Base-by-base conservation (phyloP, 2,329 filamentous ascomycete species). In the Lomentospora prolificans region DNA sequence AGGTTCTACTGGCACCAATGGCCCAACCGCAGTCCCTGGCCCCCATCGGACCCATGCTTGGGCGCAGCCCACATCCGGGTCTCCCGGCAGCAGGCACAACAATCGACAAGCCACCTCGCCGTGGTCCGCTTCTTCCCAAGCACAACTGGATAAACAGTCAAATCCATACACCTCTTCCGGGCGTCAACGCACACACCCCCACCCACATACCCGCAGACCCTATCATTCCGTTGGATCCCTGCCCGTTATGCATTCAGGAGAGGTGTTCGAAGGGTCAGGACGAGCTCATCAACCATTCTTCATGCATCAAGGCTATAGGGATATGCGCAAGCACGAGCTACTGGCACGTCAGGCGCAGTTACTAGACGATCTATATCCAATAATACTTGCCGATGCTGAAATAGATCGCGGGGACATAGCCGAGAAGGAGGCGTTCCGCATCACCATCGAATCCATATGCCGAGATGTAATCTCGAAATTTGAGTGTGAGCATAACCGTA, bases 361-460 rank as follows among this genome's bases (percentile, higher is more conserved):
- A 12, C 70, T 85, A 12, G 78, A 83, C 22, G 62, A 63, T 1
- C 67, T 84, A 2, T 76, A 75, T 58, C 12, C 50, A 8, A 36
- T 17, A 14, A 76, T 84, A 50, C 70, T 89, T 17, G 69, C 77
- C 0, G 74, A 72, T 39, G 80, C 82, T 1, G 82, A 86, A 61
- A 90, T 92, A 59, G 77, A 76, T 36, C 64, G 69, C 1, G 67
- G 71, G 1, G 89, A 94, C 61, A 79, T 86, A 53, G 71, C 75
- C 2, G 78, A 84, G 60, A 95, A 94, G 64, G 86, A 94, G 62
- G 65, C 68, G 0, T 91, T 95, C 61, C 80, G 88, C 51, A 64
- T 71, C 50, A 71, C 72, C 25, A 78, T 95, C 14, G 84, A 92
- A 65, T 61, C 68, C 7, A 77, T 88, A 22, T 87, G 87, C 60